Conservation (phyloP, 192 early-diverging fungal species). For the Phlyctochytrium planicorne region DNA sequence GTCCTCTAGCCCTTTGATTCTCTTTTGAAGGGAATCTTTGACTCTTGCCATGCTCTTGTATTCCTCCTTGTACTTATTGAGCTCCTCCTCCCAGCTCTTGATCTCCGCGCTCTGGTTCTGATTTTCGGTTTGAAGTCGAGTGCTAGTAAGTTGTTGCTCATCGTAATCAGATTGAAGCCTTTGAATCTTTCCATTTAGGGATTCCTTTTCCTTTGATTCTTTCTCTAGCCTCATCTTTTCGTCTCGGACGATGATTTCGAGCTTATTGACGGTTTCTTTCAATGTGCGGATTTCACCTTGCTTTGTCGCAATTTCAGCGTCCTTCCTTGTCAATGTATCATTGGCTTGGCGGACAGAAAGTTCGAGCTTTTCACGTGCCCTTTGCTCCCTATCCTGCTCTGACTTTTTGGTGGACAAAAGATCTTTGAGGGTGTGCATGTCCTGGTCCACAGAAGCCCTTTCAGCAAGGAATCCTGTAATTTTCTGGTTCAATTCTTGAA, state of each 20-base stretch:
- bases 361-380: slow-evolving; percentile 51
- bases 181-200: slow-evolving; percentile 18
- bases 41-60: slow-evolving; percentile 34
- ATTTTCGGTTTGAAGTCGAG: slow-evolving; percentile 41
- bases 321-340: slow-evolving; percentile 35
- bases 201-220: slow-evolving; percentile 40
- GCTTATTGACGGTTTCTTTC: slow-evolving; percentile 28
- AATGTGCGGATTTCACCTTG: slow-evolving; percentile 31
- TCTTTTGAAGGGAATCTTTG: slow-evolving; percentile 44
- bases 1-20: slow-evolving; percentile 49
- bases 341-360: slow-evolving; percentile 22
- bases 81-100: slow-evolving; percentile 51
- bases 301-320: slow-evolving; percentile 39
- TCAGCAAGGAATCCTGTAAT: slow-evolving; percentile 30
- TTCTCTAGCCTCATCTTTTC: slow-evolving; percentile 35
- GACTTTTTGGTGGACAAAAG: slow-evolving; percentile 51
- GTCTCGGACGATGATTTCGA: slow-evolving; percentile 44
- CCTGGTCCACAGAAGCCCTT: slow-evolving; percentile 32
- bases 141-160: slow-evolving; percentile 39
- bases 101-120: slow-evolving; percentile 44
- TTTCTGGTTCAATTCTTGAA: slow-evolving; percentile 26
- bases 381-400: slow-evolving; percentile 48
- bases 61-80: slow-evolving; percentile 42
- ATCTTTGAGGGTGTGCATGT: slow-evolving; percentile 51
- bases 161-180: slow-evolving; percentile 53